Conservation (phyloP, 768 basidiomycete species). For the Leccinum sublutescens region DNA sequence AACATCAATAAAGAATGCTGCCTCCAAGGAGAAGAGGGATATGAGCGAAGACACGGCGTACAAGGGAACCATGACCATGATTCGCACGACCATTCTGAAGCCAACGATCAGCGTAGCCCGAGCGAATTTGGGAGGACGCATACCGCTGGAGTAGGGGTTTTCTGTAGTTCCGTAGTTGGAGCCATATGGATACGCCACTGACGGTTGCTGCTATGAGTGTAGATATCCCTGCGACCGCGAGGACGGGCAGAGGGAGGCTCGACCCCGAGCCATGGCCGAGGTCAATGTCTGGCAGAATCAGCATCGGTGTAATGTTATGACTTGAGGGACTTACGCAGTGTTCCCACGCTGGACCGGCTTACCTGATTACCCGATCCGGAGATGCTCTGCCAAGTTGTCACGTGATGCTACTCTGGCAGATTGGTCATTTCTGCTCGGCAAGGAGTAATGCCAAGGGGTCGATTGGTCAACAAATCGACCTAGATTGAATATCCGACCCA, state of each 20-base stretch:
- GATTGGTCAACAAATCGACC: too few relatives aligned
- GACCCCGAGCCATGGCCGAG: constrained; percentile 55
- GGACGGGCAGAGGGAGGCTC: constrained; percentile 52
- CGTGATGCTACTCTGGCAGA: too few relatives aligned
- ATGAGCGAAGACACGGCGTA: constrained; percentile 91
- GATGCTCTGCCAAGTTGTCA: neutral
- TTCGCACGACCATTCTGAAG: constrained; percentile 82
- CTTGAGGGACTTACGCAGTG: neutral
- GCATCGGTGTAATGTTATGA: constrained; percentile 2
- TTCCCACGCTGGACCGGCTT: neutral
- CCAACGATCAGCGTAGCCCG: constrained; percentile 5
- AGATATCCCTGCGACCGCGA: constrained; percentile 59
- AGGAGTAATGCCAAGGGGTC: too few relatives aligned
- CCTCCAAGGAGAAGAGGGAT: constrained; percentile 89
- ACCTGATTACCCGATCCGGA: neutral
- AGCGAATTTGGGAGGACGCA: neutral
- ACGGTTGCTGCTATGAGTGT: constrained; percentile 71
- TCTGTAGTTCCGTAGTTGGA: constrained; percentile 85
- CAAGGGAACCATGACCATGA: constrained; percentile 96
- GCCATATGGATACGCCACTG: constrained; percentile 69
- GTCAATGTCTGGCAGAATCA: constrained; percentile 12
- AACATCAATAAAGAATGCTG: constrained; percentile 94
- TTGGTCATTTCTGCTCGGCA: too few relatives aligned
- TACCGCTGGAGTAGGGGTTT: constrained; percentile 80
- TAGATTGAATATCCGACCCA: too few relatives aligned